Conservation (phyloP, 345 rosid species). For the Salix arbutifolia region DNA sequence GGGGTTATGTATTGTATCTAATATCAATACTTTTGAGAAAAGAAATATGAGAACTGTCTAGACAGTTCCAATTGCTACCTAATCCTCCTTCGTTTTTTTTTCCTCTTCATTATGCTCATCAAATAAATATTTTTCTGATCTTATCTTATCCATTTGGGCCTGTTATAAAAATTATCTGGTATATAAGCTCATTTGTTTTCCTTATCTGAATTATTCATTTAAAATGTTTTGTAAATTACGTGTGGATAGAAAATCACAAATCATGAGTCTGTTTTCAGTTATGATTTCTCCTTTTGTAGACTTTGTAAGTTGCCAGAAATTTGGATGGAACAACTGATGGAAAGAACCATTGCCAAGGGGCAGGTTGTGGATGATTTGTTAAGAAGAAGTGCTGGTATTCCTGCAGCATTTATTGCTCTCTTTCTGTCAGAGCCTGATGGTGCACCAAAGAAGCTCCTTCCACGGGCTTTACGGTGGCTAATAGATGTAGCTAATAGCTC, state of each 20-base stretch:
- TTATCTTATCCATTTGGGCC: neutral
- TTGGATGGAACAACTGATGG: constrained; percentile 97
- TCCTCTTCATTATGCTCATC: neutral
- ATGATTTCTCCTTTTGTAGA: constrained; percentile 37
- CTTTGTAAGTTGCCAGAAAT: constrained; percentile 82
- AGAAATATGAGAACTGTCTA: neutral
- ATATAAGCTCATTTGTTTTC: neutral
- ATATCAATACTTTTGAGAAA: neutral
- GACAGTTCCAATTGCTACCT: neutral
- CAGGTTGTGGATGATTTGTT: constrained; percentile 87
- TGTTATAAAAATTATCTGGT: neutral
- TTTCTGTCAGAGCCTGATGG: constrained; percentile 95
- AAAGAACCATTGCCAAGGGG: constrained; percentile 78
- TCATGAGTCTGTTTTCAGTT: neutral
- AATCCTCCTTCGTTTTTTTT: neutral
- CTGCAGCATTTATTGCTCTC: constrained; percentile 89
- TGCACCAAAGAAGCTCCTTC: constrained; percentile 91
- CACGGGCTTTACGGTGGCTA: constrained; percentile 78
- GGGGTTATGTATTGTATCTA: neutral
- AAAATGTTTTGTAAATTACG: neutral
- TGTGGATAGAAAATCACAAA: neutral
- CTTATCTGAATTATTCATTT: neutral
- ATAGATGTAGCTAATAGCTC: constrained; percentile 65
- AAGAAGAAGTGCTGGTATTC: constrained; percentile 98
- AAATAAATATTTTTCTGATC: neutral